Evolutionary conservation across 2,329 filamentous ascomycete genomes (phyloP), one percentile per base, ranked within the genome.

Genomic region (Microsporum canis): DNA sequence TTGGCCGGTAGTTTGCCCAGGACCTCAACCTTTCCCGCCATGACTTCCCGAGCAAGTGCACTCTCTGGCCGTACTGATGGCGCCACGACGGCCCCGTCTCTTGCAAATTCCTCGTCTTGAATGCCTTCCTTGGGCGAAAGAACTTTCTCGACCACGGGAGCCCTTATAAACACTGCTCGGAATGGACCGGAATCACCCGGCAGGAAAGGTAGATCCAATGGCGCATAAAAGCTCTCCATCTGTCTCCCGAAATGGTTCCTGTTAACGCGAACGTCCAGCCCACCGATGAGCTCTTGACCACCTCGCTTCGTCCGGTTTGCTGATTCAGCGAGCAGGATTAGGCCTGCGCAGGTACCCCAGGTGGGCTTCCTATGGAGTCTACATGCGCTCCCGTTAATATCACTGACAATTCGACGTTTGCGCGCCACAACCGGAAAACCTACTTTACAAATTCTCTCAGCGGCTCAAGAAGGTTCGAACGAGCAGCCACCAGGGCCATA

Each of bases 161-260:
- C 94, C 6, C 94, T 83, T 68, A 99, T 99, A 73, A 99, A 99
- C 36, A 97, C 88, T 0, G 86, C 89, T 1, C 84, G 84, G 71
- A 95, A 97, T 0, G 83, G 81, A n/a, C 65, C 63, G 1, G 61
- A 53, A 57, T 71, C 67, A 12, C 71, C 65, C 68, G 65, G 41
- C 3, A 95, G 76, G 68, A 95, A 95, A 0, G 86, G 84, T 29
- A 96, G 77, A 12, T 87, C 75, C 36, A 96, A 73, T 55, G 84
- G 81, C 0, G 87, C 85, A 69, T 94, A 85, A 73, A 97, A 97
- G 71, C 88, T 95, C 75, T 97, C 90, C 12, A 88, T 87, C 75
- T 99, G 94, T 60, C 92, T 84, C 2, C 94, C 94, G 70, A 96
- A 99, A 73, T 96, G 90, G 71, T 97, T 99, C 55, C 94, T 83